A percentile compares a stretch with the other conserved stretches of the same genome.
Conservation (phyloP, 192 early-diverging fungal species). For the Coemansia sp. region DNA sequence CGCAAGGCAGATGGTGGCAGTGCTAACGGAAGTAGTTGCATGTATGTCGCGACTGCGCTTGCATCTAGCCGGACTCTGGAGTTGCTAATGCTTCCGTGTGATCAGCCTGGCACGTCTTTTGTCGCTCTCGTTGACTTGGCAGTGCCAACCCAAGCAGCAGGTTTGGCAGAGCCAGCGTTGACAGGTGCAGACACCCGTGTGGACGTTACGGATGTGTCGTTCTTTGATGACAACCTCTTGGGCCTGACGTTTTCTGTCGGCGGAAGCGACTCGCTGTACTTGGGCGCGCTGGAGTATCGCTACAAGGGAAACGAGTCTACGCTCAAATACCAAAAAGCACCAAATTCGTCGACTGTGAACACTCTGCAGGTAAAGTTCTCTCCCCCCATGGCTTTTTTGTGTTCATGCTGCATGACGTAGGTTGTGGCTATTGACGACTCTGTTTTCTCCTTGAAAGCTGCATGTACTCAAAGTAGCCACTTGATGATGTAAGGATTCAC, state of each 20-base stretch:
- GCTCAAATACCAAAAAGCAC: background rate
- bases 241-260: conserved; percentile 36
- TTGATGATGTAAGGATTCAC: background rate
- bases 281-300: conserved; percentile 34
- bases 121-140: conserved; percentile 10
- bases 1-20: background rate
- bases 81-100: background rate
- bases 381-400: background rate
- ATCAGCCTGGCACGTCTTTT: background rate
- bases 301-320: background rate
- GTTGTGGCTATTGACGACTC: conserved; percentile 6
- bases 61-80: background rate
- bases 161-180: background rate
- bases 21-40: background rate
- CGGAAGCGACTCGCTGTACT: conserved; percentile 23
- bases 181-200: background rate
- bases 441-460: background rate
- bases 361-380: background rate
- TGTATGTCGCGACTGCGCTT: conserved; percentile 2
- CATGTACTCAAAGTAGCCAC: conserved; percentile 4
- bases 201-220: conserved; percentile 22
- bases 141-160: background rate
- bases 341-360: background rate
- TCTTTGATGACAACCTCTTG: conserved; percentile 36
- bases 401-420: conserved; percentile 4